These are phyloP conservation scores for Martiniozyma asiatica DNA, from an alignment of 1,139 yeast species.

Conservation along the genomic window DNA sequence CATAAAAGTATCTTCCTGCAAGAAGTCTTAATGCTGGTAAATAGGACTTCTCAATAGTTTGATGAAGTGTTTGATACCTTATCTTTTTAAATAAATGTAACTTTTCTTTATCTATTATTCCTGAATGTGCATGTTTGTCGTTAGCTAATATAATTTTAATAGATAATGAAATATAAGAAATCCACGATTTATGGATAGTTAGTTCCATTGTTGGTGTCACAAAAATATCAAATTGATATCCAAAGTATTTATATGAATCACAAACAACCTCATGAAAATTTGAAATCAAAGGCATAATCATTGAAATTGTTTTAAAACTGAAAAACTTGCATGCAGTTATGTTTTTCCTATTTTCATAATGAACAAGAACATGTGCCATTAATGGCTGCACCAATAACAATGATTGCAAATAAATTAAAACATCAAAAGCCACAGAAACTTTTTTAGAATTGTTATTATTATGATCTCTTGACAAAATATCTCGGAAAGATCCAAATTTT, in stretches of 20 bases:
- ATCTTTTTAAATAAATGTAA: conserved; percentile 4
- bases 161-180: conserved; percentile 10
- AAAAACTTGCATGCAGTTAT: conserved; percentile 13
- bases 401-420: conserved; percentile 15
- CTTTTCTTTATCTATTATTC: neutral
- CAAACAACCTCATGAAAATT: conserved; percentile 14
- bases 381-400: conserved; percentile 16
- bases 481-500: conserved; percentile 13
- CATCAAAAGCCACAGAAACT: conserved; percentile 13
- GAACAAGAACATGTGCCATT: conserved; percentile 17
- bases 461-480: conserved; percentile 11
- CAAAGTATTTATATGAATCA: conserved; percentile 15
- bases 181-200: conserved; percentile 19
- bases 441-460: conserved; percentile 11
- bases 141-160: conserved; percentile 23
- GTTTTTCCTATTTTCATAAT: conserved; percentile 16
- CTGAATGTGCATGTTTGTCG: neutral
- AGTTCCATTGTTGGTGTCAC: conserved; percentile 18
- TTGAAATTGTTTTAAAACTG: conserved; percentile 8
- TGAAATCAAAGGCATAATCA: conserved; percentile 13
- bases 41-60: conserved; percentile 10
- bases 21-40: conserved; percentile 11
- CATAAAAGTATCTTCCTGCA: conserved; percentile 36
- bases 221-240: conserved; percentile 19
- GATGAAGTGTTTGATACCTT: conserved; percentile 4